Base-by-base conservation (phyloP, 139 green algal genomes). In the Chlorella sorokiniana region DNA sequence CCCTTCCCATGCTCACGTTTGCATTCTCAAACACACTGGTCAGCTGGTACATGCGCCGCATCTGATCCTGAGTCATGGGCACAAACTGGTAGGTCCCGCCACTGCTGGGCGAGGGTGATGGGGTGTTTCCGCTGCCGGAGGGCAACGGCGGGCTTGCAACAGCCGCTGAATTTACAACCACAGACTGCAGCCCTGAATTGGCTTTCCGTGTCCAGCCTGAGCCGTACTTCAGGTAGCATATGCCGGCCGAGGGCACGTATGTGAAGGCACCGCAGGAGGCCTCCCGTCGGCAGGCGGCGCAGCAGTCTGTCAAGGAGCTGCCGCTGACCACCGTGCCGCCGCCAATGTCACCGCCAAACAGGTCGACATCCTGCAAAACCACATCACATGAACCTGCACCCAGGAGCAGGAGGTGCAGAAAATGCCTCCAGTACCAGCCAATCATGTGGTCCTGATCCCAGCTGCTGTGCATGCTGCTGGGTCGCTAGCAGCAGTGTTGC, bases 11-110 rank as follows among this genome's bases (percentile, higher is more conserved):
- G 18, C 51, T 48, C 52, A 83, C 68, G 14, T 86, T 33, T 3
- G 75, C 64, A 35, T 86, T 86, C 16, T 86, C 82, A 59, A 86
- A 86, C 20, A 86, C 79, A n/a, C 73, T 83, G 33, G 82, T 86
- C 74, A 86, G 75, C 74, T 76, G 52, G 45, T 73, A 61, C 64
- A 79, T 73, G 54, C 82, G 75, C 31, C 82, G 61, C 20, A 68
- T 65, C 48, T 86, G 82, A 27, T 82, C 73, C 22, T 64, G 37
- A 29, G 75, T 78, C 44, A 86, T 29, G 35, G 69, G 44, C 40
- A 79, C 61, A 56, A 78, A 79, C n/a, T 38, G 8, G 38, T 67
- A 68, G 51, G 74, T 38, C 16, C 51, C 31, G 48, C 48, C 48
- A 59, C 56, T 22, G 56, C 56, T 31, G n/a, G 56, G 56, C 14